Base-by-base conservation (phyloP, 2,329 filamentous ascomycete genomes). In the Mollisiaceae sp. region DNA sequence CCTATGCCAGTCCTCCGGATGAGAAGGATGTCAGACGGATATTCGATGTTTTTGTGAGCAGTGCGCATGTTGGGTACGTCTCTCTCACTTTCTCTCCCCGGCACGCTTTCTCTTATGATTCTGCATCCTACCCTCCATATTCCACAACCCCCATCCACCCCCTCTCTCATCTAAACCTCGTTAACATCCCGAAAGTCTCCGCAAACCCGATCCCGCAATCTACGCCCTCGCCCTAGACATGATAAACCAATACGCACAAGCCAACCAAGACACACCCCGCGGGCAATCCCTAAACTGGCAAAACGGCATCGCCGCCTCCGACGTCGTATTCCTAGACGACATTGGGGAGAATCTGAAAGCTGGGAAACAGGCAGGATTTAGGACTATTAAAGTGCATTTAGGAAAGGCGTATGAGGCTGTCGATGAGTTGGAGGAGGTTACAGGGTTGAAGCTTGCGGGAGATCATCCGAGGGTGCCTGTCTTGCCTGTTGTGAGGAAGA, bases 321-420 rank as follows among this genome's bases (percentile, higher is more conserved):
- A 97, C 63, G 82, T 97, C 54, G 79, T 97, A 4, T 99, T 99
- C 76, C 79, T 97, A 59, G 95, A 92, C 77, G 89, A 92, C 73
- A 91, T 99, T 76, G 95, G 95, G 1, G 89, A 94, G 78, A 99
- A 99, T 76, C 78, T 98, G 65, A 95, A 94, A 81, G 89, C 85
- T 54, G 95, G 89, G 0, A 91, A 84, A 78, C 84, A 83, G 58
- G 81, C 88, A 24, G 94, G 94, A 0, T 89, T 98, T 77, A 79
- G 84, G 63, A 98, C 94, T 0, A 85, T 98, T 70, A 97, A 94
- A 79, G 95, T 98, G 0, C 82, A 86, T 9, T 79, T 98, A 35
- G 94, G 94, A 1, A 87, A 85, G 76, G 87, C 91, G 1, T 91
- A 86, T 75, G 89, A 94, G 76, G 94, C 94, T 0, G 94, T 98